These are phyloP conservation scores for Neurospora sp. DNA, from an alignment of 495 filamentous ascomycete species.

Conservation along the genomic window DNA sequence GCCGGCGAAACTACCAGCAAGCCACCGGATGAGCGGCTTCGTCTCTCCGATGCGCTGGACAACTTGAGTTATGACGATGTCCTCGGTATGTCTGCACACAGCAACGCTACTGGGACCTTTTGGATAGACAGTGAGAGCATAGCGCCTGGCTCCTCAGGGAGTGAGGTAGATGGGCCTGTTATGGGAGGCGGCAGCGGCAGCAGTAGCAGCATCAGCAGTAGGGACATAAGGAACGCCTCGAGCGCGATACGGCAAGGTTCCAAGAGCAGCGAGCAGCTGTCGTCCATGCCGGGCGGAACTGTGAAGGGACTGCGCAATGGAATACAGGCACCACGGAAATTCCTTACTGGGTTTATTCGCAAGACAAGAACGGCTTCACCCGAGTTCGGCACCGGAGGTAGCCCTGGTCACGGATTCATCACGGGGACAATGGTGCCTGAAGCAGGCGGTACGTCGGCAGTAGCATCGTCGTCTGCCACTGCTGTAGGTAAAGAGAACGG, in stretches of 20 bases:
- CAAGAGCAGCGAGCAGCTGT: conserved; percentile 22
- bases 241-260: conserved; percentile 30
- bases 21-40: conserved; percentile 46
- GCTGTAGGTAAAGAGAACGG: conserved; percentile 1
- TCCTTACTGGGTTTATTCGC: conserved; percentile 38
- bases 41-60: conserved; percentile 68
- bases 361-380: conserved; percentile 26
- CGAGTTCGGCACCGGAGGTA: background rate
- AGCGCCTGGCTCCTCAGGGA: conserved; percentile 36
- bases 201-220: conserved; percentile 29
- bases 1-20: conserved; percentile 55
- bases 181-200: conserved; percentile 6
- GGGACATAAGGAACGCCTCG: conserved; percentile 31
- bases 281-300: conserved; percentile 19
- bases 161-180: conserved; percentile 34
- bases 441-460: conserved; percentile 2
- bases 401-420: background rate
- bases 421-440: background rate
- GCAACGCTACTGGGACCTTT: conserved; percentile 18
- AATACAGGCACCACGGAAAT: conserved; percentile 29
- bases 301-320: conserved; percentile 28
- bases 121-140: conserved; percentile 28
- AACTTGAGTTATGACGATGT: conserved; percentile 44
- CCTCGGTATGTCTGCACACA: conserved; percentile 21
- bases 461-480: conserved; percentile 1